Percentiles rank a stretch among this genome's conserved stretches.
phyloP scores from a whole-genome alignment of 352 stramenopile genomes.

The Globisporangium cylindrosporum region DNA sequence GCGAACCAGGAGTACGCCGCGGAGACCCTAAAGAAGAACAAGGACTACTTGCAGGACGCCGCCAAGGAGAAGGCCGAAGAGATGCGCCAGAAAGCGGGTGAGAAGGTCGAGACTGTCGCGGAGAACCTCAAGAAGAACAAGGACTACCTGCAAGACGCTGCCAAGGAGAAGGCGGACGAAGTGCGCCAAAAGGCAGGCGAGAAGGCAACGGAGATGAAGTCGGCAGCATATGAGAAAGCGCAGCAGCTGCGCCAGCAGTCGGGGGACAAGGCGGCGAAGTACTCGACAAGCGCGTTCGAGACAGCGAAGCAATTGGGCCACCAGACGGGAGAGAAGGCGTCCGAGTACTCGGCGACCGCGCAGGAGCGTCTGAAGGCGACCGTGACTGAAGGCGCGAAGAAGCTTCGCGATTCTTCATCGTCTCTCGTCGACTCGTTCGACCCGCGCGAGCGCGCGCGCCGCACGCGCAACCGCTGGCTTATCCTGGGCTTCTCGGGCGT shows the following conservation, averaged over 20 bases:
- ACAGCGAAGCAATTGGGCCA: constrained; percentile 21
- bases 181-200: constrained; percentile 17
- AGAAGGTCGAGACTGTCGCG: constrained; percentile 30
- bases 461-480: constrained; percentile 57
- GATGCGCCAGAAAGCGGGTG: constrained; percentile 5
- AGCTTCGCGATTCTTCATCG: constrained; percentile 47
- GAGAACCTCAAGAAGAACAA: constrained; percentile 50
- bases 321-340: constrained; percentile 26
- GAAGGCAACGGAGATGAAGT: constrained; percentile 8
- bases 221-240: constrained; percentile 11
- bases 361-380: constrained; percentile 37
- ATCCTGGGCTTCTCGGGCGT: constrained; percentile 58
- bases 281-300: constrained; percentile 12
- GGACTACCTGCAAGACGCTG: constrained; percentile 43
- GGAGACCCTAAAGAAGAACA: background rate
- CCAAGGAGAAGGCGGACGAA: constrained; percentile 27
- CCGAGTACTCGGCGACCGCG: constrained; percentile 25
- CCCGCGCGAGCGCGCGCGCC: constrained; percentile 32
- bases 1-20: background rate
- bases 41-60: background rate
- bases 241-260: constrained; percentile 20
- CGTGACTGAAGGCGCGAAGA: constrained; percentile 38
- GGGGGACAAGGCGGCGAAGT: constrained; percentile 11
- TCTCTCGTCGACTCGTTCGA: constrained; percentile 53
- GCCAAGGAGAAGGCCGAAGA: constrained; percentile 27